Conservation (phyloP, 768 basidiomycete species). For the Rhodosporidiobolus odoratus region DNA sequence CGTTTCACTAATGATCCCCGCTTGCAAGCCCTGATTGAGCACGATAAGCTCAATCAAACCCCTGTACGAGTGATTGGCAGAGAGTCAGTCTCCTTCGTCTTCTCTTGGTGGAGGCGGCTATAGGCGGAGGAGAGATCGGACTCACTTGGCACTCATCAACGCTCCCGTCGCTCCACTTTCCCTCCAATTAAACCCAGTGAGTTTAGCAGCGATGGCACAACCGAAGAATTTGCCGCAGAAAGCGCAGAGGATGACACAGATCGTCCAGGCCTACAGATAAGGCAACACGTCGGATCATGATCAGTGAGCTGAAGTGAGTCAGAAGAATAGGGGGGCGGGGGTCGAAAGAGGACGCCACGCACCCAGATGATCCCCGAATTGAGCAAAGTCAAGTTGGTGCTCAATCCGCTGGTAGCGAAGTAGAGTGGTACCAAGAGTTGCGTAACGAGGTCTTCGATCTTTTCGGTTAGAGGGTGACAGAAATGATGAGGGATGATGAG, state of each 20-base stretch:
- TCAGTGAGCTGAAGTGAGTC: neutral
- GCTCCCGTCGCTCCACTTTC: conserved; percentile 77
- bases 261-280: conserved; percentile 57
- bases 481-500: conserved; percentile 76
- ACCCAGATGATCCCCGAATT: conserved; percentile 68
- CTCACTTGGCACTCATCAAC: conserved; percentile 88
- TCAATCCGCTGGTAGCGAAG: conserved; percentile 80
- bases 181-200: conserved; percentile 63
- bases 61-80: neutral
- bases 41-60: conserved; percentile 82
- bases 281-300: too few species aligned
- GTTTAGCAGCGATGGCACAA: conserved; percentile 59
- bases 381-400: conserved; percentile 71
- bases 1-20: conserved; percentile 63
- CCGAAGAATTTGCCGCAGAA: conserved; percentile 75
- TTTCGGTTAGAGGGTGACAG: conserved; percentile 72
- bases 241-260: conserved; percentile 67
- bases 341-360: neutral
- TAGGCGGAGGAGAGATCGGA: conserved; percentile 37
- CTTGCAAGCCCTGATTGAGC: conserved; percentile 73
- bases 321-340: neutral
- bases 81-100: neutral
- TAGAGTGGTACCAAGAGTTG: conserved; percentile 51
- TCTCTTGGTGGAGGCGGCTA: conserved; percentile 48
- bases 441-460: conserved; percentile 68